Percentiles rank a stretch among this genome's conserved stretches.
Conservation (phyloP, 345 rosid species). For the Gossypioides kirkii region DNA sequence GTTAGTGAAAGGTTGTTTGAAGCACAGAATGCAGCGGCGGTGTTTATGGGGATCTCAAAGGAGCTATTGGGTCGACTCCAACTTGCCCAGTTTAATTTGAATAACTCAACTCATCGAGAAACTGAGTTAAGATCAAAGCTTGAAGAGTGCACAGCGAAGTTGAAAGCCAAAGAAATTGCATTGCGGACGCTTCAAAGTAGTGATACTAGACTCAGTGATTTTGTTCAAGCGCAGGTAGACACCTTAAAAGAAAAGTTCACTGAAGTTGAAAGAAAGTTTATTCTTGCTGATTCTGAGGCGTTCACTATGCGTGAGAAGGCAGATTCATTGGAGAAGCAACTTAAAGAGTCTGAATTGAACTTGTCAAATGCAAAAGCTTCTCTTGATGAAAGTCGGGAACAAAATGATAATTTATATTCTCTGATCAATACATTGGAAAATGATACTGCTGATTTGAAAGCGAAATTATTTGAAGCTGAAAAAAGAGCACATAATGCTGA, state of each 20-base stretch:
- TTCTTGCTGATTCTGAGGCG: slow-evolving; percentile 47
- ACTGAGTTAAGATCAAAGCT: slow-evolving; percentile 48
- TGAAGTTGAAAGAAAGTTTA: slow-evolving; percentile 53
- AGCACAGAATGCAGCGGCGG: slow-evolving; percentile 68
- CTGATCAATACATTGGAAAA: slow-evolving; percentile 29
- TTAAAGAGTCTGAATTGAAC: slow-evolving; percentile 32
- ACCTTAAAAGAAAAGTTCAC: slow-evolving; percentile 45
- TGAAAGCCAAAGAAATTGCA: slow-evolving; percentile 49
- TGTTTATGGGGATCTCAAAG: slow-evolving; percentile 60
- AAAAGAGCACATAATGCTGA: slow-evolving; percentile 52
- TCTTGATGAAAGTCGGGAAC: slow-evolving; percentile 22
- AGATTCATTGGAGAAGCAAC: slow-evolving; percentile 51
- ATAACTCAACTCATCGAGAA: slow-evolving; percentile 54
- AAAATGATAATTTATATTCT: slow-evolving; percentile 17
- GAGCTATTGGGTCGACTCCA: slow-evolving; percentile 66
- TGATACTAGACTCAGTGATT: slow-evolving; percentile 35
- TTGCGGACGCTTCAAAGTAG: slow-evolving; percentile 52
- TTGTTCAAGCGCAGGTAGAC: slow-evolving; percentile 45
- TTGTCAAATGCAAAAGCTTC: slow-evolving; percentile 23
- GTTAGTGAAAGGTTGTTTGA: slow-evolving; percentile 52
- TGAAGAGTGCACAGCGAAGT: slow-evolving; percentile 31
- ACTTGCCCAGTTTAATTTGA: slow-evolving; percentile 59
- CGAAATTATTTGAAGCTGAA: slow-evolving; percentile 40
- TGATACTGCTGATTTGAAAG: slow-evolving; percentile 41
- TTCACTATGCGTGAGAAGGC: slow-evolving; percentile 46